A percentile compares a stretch with the other conserved stretches of the same genome.
These are phyloP conservation scores for Nicotiana tabacum DNA, from an alignment of 257 asterid species.

Conservation along the genomic window DNA sequence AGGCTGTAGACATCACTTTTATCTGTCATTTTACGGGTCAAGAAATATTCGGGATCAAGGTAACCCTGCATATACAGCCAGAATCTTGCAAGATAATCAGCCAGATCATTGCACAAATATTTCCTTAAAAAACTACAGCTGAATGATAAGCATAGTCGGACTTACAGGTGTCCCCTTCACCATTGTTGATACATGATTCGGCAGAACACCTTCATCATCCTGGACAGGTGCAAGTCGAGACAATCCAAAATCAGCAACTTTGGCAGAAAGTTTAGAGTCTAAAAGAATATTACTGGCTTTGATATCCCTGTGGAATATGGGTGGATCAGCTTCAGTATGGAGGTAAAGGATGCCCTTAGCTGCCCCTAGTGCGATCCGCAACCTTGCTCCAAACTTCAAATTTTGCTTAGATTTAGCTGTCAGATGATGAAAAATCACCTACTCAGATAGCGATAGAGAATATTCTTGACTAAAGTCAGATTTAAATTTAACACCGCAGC, in stretches of 20 bases:
- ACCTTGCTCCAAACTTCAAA: conserved; percentile 53
- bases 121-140: not conserved
- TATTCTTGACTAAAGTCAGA: not conserved
- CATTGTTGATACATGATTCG: conserved; percentile 60
- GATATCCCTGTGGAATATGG: conserved; percentile 82
- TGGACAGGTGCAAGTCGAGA: conserved; percentile 81
- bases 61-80: conserved; percentile 55
- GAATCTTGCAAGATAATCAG: not conserved
- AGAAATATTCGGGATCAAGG: conserved; percentile 84
- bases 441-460: not conserved
- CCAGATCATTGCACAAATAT: not conserved
- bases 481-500: not conserved
- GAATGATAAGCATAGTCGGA: not conserved
- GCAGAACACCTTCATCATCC: conserved; percentile 44
- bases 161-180: conserved; percentile 95
- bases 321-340: conserved; percentile 88
- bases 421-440: conserved; percentile 8
- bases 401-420: conserved; percentile 47
- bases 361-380: conserved; percentile 67
- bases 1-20: conserved; percentile 89
- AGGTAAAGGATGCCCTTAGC: conserved; percentile 88
- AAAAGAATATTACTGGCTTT: conserved; percentile 82
- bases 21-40: conserved; percentile 69
- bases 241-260: conserved; percentile 91
- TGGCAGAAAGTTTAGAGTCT: conserved; percentile 69